Evolutionary conservation across 2,329 filamentous ascomycete species (phyloP).

Genomic region (Lachnellula hyalina): DNA sequence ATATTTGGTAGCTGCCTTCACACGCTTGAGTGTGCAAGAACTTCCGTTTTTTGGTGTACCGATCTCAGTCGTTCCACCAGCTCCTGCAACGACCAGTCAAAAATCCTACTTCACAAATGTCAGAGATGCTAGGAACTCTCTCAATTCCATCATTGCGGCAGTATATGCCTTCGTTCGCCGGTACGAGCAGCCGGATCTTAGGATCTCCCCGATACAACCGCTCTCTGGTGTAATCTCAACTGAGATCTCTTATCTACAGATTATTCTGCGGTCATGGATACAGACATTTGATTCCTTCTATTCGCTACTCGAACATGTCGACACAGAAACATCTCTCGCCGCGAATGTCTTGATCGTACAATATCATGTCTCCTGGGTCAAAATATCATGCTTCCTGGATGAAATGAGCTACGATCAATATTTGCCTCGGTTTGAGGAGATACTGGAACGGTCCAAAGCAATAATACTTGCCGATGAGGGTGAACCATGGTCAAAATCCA

Average conservation of each 20-base stretch:
- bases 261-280: neutral
- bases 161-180: slow-evolving; percentile 1
- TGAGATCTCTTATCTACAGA: neutral
- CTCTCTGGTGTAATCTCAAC: neutral
- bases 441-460: neutral
- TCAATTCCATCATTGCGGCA: slow-evolving; percentile 3
- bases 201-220: neutral
- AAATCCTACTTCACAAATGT: neutral
- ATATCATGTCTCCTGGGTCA: slow-evolving; percentile 2
- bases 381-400: neutral
- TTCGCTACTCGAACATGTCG: neutral
- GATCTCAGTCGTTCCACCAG: neutral
- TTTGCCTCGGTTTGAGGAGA: neutral
- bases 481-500: neutral
- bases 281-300: neutral
- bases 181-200: neutral
- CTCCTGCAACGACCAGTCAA: neutral
- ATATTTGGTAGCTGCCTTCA: slow-evolving; percentile 3
- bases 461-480: neutral
- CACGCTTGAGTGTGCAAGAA: slow-evolving; percentile 7
- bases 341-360: neutral
- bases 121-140: neutral
- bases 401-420: slow-evolving; percentile 8
- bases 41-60: slow-evolving; percentile 5
- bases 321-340: neutral